Percentiles rank a stretch among this genome's conserved stretches.
Conservation (phyloP, 139 green algal genomes). For the Tetradesmus lagerheimii region DNA sequence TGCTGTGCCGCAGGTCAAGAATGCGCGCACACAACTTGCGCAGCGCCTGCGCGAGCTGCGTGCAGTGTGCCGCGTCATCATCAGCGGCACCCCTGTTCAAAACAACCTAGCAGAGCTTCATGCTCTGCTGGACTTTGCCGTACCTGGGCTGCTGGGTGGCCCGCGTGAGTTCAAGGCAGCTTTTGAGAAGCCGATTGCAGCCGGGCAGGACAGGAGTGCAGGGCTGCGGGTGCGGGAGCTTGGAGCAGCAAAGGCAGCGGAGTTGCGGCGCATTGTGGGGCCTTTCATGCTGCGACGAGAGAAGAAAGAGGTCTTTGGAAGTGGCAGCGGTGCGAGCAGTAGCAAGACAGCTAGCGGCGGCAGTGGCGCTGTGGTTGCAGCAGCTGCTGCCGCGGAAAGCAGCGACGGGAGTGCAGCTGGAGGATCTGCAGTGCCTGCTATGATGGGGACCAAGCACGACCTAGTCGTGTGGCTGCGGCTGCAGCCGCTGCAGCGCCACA, state of each 20-base stretch:
- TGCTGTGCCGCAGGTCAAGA: neutral
- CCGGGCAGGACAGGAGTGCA: conserved; percentile 55
- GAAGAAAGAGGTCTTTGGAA: conserved; percentile 87
- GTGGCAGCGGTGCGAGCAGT: neutral
- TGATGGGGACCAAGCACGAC: conserved; percentile 88
- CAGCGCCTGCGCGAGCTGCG: conserved; percentile 46
- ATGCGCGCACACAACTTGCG: conserved; percentile 31
- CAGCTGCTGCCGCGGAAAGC: neutral
- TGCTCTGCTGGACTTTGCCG: conserved; percentile 89
- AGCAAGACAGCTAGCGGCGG: neutral
- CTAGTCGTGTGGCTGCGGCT: conserved; percentile 95
- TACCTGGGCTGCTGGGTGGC: conserved; percentile 76
- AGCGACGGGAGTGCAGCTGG: conserved; percentile 26
- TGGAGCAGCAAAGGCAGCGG: conserved; percentile 65
- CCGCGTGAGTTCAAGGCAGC: conserved; percentile 67
- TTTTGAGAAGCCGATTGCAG: conserved; percentile 64
- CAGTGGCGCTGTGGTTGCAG: conserved; percentile 4
- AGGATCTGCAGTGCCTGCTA: conserved; percentile 20
- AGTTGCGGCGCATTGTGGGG: conserved; percentile 73
- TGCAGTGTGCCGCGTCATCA: conserved; percentile 76
- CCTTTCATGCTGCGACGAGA: conserved; percentile 92
- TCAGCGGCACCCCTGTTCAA: conserved; percentile 74
- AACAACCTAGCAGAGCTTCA: conserved; percentile 95
- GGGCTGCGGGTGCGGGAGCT: conserved; percentile 62
- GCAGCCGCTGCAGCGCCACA: conserved; percentile 70